These are phyloP conservation scores for Conoideocrella luteorostrata DNA, from an alignment of 2,329 filamentous ascomycete species.

Conservation along the genomic window DNA sequence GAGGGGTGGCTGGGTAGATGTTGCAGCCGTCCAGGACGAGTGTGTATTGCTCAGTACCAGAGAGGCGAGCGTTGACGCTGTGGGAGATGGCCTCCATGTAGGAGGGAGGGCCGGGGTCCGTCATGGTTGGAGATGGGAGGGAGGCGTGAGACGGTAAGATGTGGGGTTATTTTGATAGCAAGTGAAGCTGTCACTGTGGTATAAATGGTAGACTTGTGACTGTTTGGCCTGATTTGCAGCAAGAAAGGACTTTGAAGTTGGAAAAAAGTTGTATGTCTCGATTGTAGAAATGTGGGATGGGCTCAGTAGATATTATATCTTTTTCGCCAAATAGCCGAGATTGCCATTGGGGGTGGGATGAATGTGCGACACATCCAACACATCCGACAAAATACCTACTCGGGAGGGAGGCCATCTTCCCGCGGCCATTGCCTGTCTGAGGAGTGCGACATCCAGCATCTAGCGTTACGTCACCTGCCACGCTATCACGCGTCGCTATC, in stretches of 20 bases:
- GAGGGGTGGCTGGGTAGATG: conserved; percentile 16
- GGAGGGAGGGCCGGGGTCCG: not conserved
- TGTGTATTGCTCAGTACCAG: conserved; percentile 4
- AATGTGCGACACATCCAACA: not conserved
- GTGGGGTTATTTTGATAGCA: not conserved
- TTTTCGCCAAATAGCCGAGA: too few relatives aligned
- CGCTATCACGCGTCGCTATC: not conserved
- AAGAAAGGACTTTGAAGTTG: too few relatives aligned
- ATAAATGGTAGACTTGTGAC: too few relatives aligned
- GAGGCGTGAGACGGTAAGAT: not conserved
- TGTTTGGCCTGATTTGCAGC: too few relatives aligned
- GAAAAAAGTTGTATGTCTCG: too few relatives aligned
- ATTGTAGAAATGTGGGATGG: not conserved
- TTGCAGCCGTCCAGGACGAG: conserved; percentile 16
- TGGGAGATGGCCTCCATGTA: conserved; percentile 5
- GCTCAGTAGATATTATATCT: too few relatives aligned
- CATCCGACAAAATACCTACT: too few relatives aligned
- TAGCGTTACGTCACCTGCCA: not conserved
- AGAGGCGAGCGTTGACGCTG: conserved; percentile 1
- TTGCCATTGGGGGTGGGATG: not conserved
- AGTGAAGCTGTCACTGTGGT: too few relatives aligned
- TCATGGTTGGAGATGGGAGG: not conserved
- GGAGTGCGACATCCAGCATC: too few relatives aligned
- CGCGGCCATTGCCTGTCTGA: too few relatives aligned
- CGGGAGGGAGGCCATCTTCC: too few relatives aligned